These are phyloP conservation scores for Penicillium decumbens DNA, from an alignment of 2,329 filamentous ascomycete genomes.

Conservation along the genomic window DNA sequence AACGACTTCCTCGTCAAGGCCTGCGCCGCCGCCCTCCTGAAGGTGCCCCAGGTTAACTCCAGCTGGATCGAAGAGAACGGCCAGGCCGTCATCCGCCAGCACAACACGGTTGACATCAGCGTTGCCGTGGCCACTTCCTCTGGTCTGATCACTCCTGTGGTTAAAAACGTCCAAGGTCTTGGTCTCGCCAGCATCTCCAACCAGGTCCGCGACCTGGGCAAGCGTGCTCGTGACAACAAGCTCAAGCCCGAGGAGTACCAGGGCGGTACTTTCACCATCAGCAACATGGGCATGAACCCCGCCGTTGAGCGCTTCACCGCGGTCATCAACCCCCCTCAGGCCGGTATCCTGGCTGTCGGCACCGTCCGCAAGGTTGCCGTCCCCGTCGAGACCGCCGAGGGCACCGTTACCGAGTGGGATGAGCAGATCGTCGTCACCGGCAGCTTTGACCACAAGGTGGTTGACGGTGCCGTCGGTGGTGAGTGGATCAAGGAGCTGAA, in stretches of 20 bases:
- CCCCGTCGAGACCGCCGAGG: slow-evolving; percentile 78
- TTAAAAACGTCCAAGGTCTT: slow-evolving; percentile 79
- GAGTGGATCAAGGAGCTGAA: slow-evolving; percentile 98
- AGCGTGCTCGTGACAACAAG: slow-evolving; percentile 93
- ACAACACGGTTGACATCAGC: slow-evolving; percentile 88
- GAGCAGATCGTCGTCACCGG: slow-evolving; percentile 93
- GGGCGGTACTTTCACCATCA: slow-evolving; percentile 97
- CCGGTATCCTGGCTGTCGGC: slow-evolving; percentile 89
- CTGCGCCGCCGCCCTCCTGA: slow-evolving; percentile 78
- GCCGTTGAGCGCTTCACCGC: slow-evolving; percentile 96
- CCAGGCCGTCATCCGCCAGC: slow-evolving; percentile 76
- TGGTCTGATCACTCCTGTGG: slow-evolving; percentile 95
- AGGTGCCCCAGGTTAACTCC: slow-evolving; percentile 93
- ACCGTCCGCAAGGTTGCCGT: slow-evolving; percentile 93
- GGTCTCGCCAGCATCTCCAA: slow-evolving; percentile 84
- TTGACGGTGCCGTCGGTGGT: slow-evolving; percentile 91
- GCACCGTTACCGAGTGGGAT: slow-evolving; percentile 79
- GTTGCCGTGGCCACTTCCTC: slow-evolving; percentile 90
- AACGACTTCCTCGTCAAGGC: slow-evolving; percentile 99
- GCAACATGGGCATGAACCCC: slow-evolving; percentile 99
- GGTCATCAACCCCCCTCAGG: slow-evolving; percentile 98
- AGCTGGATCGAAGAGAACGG: slow-evolving; percentile 81
- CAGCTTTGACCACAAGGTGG: slow-evolving; percentile 98
- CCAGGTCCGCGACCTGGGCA: slow-evolving; percentile 92
- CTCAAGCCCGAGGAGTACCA: slow-evolving; percentile 99